Evolutionary conservation across 345 rosid genomes (phyloP), one percentile per base, ranked within the genome.

Genomic region (Murraya koenigii): DNA sequence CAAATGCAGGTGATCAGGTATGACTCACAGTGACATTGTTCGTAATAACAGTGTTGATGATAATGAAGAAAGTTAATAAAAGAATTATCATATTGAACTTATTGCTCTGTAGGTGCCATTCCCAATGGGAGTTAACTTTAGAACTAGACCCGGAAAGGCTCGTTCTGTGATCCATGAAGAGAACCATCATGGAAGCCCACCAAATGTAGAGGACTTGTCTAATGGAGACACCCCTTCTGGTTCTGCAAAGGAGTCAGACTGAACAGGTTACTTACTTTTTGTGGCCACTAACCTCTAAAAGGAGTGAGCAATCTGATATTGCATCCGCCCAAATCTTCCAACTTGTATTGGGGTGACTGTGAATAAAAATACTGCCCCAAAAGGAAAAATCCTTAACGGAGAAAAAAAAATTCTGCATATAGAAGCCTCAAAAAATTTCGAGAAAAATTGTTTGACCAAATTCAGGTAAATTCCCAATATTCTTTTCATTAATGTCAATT

Each of bases 1-100:
- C 91, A 23, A 88, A 90, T 83, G 91, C 90, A 8, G 92, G 96
- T 66, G 92, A 88, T 78, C 92, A 90, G 92, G 96, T 92, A 85
- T 56, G 69, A 15, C 38, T 52, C 62, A 41, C 25, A n/a, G 6
- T 13, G 25, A 28, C 28, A 19, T 39, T 44, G 28, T 22, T 8
- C 55, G 41, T 19, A 7, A 3, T 36, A 26, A 25, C 4, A 28
- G 14, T 33, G 14, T n/a, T 58, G 78, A 41, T 59, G 11, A 52
- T 22, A 23, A 7, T 6, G 7, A 25, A 62, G 58, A 61, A 47
- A 44, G 38, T 39, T 1, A 5, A n/a, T 41, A 44, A 23, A 44
- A 10, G n/a, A 60, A 64, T 49, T 72, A 30, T 74, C 35, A 32
- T 5, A 35, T 7, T 33, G 49, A 76, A 15, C 71, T 56, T 72